A percentile compares a stretch with the other conserved stretches of the same genome.
Evolutionary conservation across 2,329 filamentous ascomycete genomes (phyloP).

Genomic region (Leptographium lundbergii): DNA sequence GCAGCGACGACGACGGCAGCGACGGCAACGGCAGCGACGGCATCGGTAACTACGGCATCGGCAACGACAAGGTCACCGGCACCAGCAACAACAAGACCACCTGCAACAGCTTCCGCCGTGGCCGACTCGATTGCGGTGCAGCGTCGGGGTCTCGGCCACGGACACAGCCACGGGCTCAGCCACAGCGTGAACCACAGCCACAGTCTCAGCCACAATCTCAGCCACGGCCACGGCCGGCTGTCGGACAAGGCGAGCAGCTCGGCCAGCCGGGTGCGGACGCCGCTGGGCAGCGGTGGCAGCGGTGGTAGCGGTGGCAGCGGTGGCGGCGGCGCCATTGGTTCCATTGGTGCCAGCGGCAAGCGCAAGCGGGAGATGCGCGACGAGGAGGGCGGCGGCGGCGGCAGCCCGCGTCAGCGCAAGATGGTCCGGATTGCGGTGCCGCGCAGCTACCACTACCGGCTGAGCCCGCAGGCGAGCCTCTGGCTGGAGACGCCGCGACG

Average conservation of each 20-base stretch:
- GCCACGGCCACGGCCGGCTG: not conserved
- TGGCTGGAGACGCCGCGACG: slow-evolving; percentile 8
- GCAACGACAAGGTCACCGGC: not conserved
- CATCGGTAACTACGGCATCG: not conserved
- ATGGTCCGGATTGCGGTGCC: slow-evolving; percentile 11
- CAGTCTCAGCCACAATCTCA: not conserved
- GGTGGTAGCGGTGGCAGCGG: not conserved
- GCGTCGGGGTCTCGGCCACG: not conserved
- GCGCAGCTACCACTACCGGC: slow-evolving; percentile 5
- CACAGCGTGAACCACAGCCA: not conserved
- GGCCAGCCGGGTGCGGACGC: not conserved
- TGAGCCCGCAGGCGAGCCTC: slow-evolving; percentile 8
- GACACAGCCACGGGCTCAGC: not conserved
- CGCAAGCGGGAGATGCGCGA: slow-evolving; percentile 18
- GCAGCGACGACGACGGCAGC: not conserved
- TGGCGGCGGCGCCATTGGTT: too few species aligned
- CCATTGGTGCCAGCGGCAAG: too few species aligned
- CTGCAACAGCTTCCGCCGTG: not conserved
- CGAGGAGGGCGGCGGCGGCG: slow-evolving; percentile 2
- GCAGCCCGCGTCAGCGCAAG: slow-evolving; percentile 14
- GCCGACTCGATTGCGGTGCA: slow-evolving; percentile 13
- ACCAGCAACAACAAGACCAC: not conserved
- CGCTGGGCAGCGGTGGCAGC: not conserved
- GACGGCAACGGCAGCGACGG: slow-evolving; percentile 13
- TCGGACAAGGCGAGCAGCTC: too few species aligned